Base-by-base conservation (phyloP, 2,329 filamentous ascomycete species). In the Neopestalotiopsis sp. region DNA sequence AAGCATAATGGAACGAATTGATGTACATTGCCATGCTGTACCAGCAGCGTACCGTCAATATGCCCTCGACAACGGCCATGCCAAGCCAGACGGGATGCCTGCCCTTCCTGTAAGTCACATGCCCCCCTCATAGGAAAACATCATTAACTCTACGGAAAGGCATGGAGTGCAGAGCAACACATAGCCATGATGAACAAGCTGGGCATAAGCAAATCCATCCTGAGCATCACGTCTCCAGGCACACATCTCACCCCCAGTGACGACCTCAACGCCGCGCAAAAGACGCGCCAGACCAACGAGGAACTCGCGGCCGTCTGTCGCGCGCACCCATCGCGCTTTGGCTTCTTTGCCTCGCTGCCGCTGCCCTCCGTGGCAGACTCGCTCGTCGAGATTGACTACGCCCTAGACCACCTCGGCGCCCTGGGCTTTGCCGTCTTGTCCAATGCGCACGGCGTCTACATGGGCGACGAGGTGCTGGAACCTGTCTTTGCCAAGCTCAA, bases 161-260 rank as follows among this genome's bases (percentile, higher is more conserved):
- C 75, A 66, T 89, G 87, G 87, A 82, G 77, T 57, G 70, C 76
- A 13, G 78, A 83, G 68, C 71, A 73, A 17, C 86, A 89, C 70
- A 79, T 89, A 2, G 75, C 77, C 0, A 78, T 88, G 71, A 89
- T 89, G 87, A 73, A 82, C 58, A 74, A 78, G 0, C 74, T 82
- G 69, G 82, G 83, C 70, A 86, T 90, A 69, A 76, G 76, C 5
- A 87, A 84, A 72, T 85, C 85, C 12, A 85, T 89, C 45, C 76
- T 90, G 12, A 87, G 84, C 72, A 84, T 89, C 73, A 86, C 83
- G 5, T 84, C 84, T 0, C 88, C 88, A 0, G 87, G 87, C 14
- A 86, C 83, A 0, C 78, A 86, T 69, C 78, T 90, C 0, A 76
- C 75, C 1, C 63, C 64, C 17, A 30, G 13, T 14, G 7, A 49